A percentile compares a stretch with the other conserved stretches of the same genome.
These are phyloP conservation scores for Plectosphaerella cucumerina DNA, from an alignment of 2,329 filamentous ascomycete genomes.

Conservation along the genomic window DNA sequence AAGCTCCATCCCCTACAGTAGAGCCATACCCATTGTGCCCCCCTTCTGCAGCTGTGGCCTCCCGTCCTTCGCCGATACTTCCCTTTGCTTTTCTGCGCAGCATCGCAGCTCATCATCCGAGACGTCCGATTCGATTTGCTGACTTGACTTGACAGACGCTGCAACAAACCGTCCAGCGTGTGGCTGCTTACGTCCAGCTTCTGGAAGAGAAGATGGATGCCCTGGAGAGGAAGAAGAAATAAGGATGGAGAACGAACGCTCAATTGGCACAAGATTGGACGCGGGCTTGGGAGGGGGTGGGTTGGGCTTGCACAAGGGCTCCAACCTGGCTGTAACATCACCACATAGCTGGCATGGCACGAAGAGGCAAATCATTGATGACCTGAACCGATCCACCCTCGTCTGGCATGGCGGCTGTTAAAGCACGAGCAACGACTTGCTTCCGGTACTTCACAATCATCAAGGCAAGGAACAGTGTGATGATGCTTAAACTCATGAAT, in stretches of 20 bases:
- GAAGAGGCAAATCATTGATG: too few relatives aligned
- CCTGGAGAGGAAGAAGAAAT: conserved; percentile 64
- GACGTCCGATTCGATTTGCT: conserved; percentile 2
- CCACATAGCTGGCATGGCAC: too few relatives aligned
- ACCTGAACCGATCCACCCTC: too few relatives aligned
- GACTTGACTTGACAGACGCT: conserved; percentile 33
- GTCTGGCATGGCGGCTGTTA: too few relatives aligned
- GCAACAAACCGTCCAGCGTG: conserved; percentile 79
- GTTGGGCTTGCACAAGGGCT: too few relatives aligned
- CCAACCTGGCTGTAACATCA: too few relatives aligned
- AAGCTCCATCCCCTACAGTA: neutral
- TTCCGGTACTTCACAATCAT: too few relatives aligned
- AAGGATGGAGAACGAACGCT: conserved; percentile 9
- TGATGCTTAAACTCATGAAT: conserved; percentile 2
- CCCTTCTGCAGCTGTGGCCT: conserved; percentile 2
- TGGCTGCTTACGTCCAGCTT: conserved; percentile 77
- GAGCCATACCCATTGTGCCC: neutral
- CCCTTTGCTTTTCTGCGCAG: neutral
- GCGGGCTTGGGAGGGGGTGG: too few relatives aligned
- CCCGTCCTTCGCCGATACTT: neutral
- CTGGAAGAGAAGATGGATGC: conserved; percentile 76
- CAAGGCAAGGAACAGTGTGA: too few relatives aligned
- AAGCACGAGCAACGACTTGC: too few relatives aligned
- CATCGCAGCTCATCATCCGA: neutral
- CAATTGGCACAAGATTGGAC: too few relatives aligned